Percentiles rank a stretch among this genome's conserved stretches.
Evolutionary conservation across 352 stramenopile species (phyloP).

Genomic region (Phytophthora boehmeriae): DNA sequence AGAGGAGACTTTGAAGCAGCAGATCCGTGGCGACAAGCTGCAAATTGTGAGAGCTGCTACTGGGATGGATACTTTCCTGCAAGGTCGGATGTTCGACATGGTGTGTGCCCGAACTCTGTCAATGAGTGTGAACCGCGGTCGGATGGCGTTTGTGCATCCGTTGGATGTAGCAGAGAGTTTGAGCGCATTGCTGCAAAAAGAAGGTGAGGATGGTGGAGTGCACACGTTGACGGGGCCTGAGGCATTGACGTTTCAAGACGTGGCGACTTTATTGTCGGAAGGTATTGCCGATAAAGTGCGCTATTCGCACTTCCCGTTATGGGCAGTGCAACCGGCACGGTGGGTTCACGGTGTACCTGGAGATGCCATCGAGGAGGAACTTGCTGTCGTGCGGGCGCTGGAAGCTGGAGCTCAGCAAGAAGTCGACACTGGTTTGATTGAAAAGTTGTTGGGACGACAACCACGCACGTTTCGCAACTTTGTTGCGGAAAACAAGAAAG

Average conservation of each 20-base stretch:
- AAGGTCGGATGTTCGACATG: slow-evolving; percentile 58
- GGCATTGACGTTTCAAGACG: slow-evolving; percentile 56
- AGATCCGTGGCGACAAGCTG: slow-evolving; percentile 20
- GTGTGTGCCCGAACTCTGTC: slow-evolving; percentile 72
- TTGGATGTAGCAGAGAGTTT: slow-evolving; percentile 64
- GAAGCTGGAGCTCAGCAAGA: slow-evolving; percentile 47
- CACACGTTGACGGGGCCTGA: slow-evolving; percentile 61
- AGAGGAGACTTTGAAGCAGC: slow-evolving; percentile 44
- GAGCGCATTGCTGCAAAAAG: slow-evolving; percentile 17
- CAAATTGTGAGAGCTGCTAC: slow-evolving; percentile 49
- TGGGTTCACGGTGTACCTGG: slow-evolving; percentile 74
- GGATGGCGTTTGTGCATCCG: slow-evolving; percentile 67
- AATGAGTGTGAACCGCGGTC: slow-evolving; percentile 55
- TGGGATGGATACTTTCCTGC: slow-evolving; percentile 66
- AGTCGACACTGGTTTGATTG: slow-evolving; percentile 37
- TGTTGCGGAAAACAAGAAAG: slow-evolving; percentile 44
- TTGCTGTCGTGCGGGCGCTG: slow-evolving; percentile 50
- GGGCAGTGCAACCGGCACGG: slow-evolving; percentile 72
- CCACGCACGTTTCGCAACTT: slow-evolving; percentile 53
- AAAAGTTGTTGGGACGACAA: slow-evolving; percentile 42
- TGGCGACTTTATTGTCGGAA: slow-evolving; percentile 47
- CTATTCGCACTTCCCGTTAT: slow-evolving; percentile 74
- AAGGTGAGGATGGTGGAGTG: slow-evolving; percentile 13
- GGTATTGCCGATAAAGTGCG: slow-evolving; percentile 49
- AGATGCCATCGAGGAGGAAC: slow-evolving; percentile 61